Evolutionary conservation across 805 yeast species (phyloP).

Genomic region (Ogataea dorogensis): DNA sequence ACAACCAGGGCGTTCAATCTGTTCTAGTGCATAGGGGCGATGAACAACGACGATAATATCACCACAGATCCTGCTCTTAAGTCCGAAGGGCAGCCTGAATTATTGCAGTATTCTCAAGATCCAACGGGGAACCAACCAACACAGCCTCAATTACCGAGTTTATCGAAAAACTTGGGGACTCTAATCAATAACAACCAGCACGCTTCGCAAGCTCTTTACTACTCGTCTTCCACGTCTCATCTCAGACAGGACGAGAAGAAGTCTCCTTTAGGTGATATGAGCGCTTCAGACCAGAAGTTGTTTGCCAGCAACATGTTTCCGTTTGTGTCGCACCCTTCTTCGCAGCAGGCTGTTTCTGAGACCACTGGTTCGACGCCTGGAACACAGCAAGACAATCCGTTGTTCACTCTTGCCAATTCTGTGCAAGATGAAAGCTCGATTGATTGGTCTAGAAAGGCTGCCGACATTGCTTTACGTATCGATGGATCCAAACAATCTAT

Average conservation of each 20-base stretch:
- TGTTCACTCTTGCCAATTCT: conserved; percentile 33
- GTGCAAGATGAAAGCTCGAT: conserved; percentile 16
- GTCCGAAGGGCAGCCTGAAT: conserved; percentile 16
- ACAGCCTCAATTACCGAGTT: conserved; percentile 25
- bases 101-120: conserved; percentile 9
- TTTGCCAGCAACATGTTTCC: conserved; percentile 15
- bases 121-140: conserved; percentile 15
- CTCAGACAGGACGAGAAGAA: conserved; percentile 20
- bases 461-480: conserved; percentile 25
- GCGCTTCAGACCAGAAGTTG: conserved; percentile 13
- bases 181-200: conserved; percentile 6
- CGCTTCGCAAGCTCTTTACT: conserved; percentile 10
- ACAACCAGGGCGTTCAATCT: conserved; percentile 4
- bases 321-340: conserved; percentile 17
- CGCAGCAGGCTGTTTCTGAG: conserved; percentile 5
- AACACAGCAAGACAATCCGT: conserved; percentile 25
- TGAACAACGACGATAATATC: conserved; percentile 20
- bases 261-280: conserved; percentile 11
- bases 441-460: conserved; percentile 30
- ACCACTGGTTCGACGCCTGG: conserved; percentile 2
- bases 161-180: conserved; percentile 17
- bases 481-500: conserved; percentile 11
- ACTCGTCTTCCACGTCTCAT: conserved; percentile 21
- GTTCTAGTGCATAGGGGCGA: conserved; percentile 4
- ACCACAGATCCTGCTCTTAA: conserved; percentile 19